A percentile compares a stretch with the other conserved stretches of the same genome.
Conservation (phyloP, 768 basidiomycete genomes). For the Hericium alpestre region DNA sequence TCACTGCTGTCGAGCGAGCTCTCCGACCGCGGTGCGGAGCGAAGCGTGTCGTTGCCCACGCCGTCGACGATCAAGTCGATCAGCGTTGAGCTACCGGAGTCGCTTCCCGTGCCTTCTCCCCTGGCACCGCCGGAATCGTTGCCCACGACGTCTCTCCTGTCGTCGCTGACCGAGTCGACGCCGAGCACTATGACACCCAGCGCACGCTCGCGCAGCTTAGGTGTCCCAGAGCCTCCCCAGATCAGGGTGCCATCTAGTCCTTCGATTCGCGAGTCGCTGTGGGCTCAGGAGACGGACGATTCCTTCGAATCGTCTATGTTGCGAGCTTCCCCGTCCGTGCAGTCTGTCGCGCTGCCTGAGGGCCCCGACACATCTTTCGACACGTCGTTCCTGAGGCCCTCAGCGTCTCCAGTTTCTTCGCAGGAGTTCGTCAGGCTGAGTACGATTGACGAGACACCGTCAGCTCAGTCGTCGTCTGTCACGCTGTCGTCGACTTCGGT, state of each 20-base stretch:
- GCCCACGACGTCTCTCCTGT: conserved; percentile 13
- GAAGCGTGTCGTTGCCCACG: background rate
- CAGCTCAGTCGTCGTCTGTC: conserved; percentile 17
- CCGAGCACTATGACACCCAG: conserved; percentile 7
- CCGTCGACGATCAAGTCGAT: conserved; percentile 1
- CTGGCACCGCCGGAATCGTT: conserved; percentile 16
- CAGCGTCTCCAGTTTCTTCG: conserved; percentile 25
- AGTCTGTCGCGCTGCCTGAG: conserved; percentile 42
- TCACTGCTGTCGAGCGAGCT: conserved; percentile 9
- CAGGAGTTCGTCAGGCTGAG: conserved; percentile 8
- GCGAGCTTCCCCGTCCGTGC: conserved; percentile 56
- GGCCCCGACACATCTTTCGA: conserved; percentile 57
- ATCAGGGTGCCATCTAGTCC: conserved; percentile 29
- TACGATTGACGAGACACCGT: conserved; percentile 14
- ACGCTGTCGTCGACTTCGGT: conserved; percentile 28
- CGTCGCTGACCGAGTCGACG: conserved; percentile 9
- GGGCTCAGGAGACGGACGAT: conserved; percentile 53
- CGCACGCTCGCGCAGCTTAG: conserved; percentile 12
- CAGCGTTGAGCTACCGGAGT: background rate
- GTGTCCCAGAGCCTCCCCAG: conserved; percentile 9
- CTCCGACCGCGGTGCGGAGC: background rate
- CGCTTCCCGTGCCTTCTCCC: conserved; percentile 18
- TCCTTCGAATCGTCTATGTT: conserved; percentile 76
- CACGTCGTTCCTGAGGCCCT: conserved; percentile 64
- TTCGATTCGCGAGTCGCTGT: conserved; percentile 34